Evolutionary conservation across 768 basidiomycete genomes (phyloP).

Genomic region (Filobasidium wieringae): DNA sequence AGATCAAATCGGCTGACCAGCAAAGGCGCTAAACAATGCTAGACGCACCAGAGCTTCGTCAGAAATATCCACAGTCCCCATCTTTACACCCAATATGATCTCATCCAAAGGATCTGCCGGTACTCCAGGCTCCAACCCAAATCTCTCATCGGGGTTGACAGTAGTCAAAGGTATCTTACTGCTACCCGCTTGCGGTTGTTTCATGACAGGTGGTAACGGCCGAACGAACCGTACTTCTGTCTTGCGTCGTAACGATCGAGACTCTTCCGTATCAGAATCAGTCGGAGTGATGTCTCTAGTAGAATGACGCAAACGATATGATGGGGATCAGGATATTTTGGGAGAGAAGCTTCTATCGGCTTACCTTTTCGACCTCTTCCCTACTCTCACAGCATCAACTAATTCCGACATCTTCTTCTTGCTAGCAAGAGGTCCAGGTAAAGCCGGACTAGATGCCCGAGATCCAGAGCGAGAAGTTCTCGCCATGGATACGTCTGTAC

Average conservation of each 20-base stretch:
- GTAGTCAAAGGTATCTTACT: background rate
- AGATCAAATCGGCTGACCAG: background rate
- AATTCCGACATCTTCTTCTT: background rate
- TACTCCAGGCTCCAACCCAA: background rate
- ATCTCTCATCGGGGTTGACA: background rate
- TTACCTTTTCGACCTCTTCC: background rate
- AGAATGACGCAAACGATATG: too few relatives aligned
- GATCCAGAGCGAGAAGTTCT: background rate
- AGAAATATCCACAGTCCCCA: constrained; percentile 11
- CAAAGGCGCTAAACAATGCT: background rate
- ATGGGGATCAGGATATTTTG: too few relatives aligned
- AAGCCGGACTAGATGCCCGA: too few relatives aligned
- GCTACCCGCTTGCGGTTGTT: background rate
- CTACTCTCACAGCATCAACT: background rate
- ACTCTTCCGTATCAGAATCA: constrained; percentile 7
- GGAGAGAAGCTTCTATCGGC: too few relatives aligned
- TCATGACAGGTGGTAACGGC: background rate
- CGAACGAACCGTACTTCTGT: background rate
- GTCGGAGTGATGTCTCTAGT: background rate
- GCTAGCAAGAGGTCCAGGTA: background rate
- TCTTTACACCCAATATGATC: constrained; percentile 26
- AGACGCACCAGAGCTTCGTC: background rate
- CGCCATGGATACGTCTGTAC: background rate
- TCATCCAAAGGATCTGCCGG: constrained; percentile 28
- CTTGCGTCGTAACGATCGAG: background rate